Conservation (phyloP, 2,329 filamentous ascomycete species). For the Seiridium unicorne region DNA sequence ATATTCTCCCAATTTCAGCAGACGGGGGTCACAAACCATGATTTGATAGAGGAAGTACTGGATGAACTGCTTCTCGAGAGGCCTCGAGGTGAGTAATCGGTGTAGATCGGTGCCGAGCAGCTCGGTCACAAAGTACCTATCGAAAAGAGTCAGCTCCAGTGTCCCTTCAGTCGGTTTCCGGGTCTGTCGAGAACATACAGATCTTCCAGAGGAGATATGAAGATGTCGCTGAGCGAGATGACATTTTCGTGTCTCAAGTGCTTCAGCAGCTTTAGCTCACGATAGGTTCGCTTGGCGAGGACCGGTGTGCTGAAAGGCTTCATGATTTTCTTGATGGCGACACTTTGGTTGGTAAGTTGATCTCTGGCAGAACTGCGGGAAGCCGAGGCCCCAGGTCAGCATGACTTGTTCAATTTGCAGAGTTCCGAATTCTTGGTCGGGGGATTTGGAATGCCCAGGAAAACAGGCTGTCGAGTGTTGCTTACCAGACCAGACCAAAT, state of each 20-base stretch:
- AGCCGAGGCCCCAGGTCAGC: slow-evolving; percentile 11
- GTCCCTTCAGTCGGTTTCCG: neutral
- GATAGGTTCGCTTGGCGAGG: slow-evolving; percentile 94
- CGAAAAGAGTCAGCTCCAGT: neutral
- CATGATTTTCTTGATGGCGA: slow-evolving; percentile 99
- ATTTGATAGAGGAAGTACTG: slow-evolving; percentile 99
- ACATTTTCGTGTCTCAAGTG: slow-evolving; percentile 97
- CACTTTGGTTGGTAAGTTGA: slow-evolving; percentile 93
- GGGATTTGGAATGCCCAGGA: too few relatives aligned
- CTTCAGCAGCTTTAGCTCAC: slow-evolving; percentile 95
- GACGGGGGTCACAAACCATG: slow-evolving; percentile 61
- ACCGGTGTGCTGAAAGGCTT: slow-evolving; percentile 99
- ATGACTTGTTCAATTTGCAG: neutral
- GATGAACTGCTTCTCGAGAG: slow-evolving; percentile 98
- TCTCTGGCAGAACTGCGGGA: slow-evolving; percentile 83
- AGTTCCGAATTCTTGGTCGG: too few relatives aligned
- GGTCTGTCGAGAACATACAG: slow-evolving; percentile 61
- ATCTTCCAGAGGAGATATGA: slow-evolving; percentile 97
- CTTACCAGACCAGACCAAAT: slow-evolving; percentile 95
- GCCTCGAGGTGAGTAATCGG: slow-evolving; percentile 88
- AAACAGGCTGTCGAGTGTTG: slow-evolving; percentile 9
- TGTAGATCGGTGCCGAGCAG: slow-evolving; percentile 95
- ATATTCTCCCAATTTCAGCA: slow-evolving; percentile 7
- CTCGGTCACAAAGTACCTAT: slow-evolving; percentile 96
- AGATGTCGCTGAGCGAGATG: slow-evolving; percentile 98